Base-by-base conservation (phyloP, 139 green algal genomes). In the Micromonas pusilla region DNA sequence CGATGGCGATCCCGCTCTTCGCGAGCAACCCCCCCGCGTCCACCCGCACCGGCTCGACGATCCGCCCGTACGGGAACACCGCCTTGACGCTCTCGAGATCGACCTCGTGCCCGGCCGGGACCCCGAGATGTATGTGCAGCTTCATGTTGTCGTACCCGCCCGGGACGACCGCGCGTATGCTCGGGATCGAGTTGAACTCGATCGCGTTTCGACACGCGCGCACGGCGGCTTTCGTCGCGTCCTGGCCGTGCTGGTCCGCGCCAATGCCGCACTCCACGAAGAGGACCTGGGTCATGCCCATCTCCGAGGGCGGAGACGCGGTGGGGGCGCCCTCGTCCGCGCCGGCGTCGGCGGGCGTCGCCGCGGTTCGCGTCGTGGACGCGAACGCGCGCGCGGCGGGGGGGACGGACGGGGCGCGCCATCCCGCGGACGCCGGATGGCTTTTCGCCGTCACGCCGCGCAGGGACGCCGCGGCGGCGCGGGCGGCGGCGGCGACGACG, bases 181-280 rank as follows among this genome's bases (percentile, higher is more conserved):
- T 62, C 1, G 85, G 85, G 2, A 88, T 77, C n/a, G 66, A 81
- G 31, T 88, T 88, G 79, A 88, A 88, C 39, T 85, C 80, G 26
- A 88, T 88, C 31, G 85, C 82, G 30, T 88, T 85, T 19, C 82
- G 72, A 79, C 72, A 83, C 0, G 85, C 85, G 3, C 82, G 70
- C n/a, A 83, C 67, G 0, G 66, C 75, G 28, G 85, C 85, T 38
- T 83, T 83, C 20, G 79, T 83, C 20, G 63, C 79, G 68, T 76
- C 62, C 37, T 83, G 72, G 0, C 79, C 79, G 72, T 83, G 79
- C 34, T 77, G 63, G 53, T 83, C 79, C 0, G 39, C 31, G 30
- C 79, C 79, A 26, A 83, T 73, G 0, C 79, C 79, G 4, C 19
- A 45, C 72, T 83, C 79, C 1, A 79, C 62, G 65, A 83, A 83